A percentile compares a stretch with the other conserved stretches of the same genome.
Evolutionary conservation across 1,284 basidiomycete species (phyloP).

Genomic region (Pseudozyma sp.): DNA sequence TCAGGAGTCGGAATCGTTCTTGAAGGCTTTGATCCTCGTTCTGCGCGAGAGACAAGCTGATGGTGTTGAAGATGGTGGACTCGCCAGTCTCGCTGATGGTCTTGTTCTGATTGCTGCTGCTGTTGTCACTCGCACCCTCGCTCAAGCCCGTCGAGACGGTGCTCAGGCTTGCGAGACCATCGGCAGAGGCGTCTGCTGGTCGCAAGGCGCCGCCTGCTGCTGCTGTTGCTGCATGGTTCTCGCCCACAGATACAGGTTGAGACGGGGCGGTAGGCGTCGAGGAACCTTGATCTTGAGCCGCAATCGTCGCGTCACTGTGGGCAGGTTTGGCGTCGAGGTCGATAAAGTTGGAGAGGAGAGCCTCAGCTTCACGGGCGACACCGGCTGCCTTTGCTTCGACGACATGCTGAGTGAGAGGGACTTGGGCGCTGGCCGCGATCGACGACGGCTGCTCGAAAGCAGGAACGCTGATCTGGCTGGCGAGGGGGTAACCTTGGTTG

Average conservation of each 20-base stretch:
- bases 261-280: slow-evolving; percentile 41
- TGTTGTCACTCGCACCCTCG: slow-evolving; percentile 20
- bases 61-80: slow-evolving; percentile 29
- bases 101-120: slow-evolving; percentile 7
- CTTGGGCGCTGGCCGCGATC: slow-evolving; percentile 34
- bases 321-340: slow-evolving; percentile 47
- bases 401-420: slow-evolving; percentile 35
- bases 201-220: slow-evolving; percentile 30
- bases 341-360: slow-evolving; percentile 54
- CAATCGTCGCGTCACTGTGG: slow-evolving; percentile 46
- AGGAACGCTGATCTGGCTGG: slow-evolving; percentile 27
- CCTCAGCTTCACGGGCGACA: slow-evolving; percentile 52
- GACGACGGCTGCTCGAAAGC: slow-evolving; percentile 37
- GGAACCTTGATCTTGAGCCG: slow-evolving; percentile 49
- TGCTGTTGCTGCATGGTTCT: slow-evolving; percentile 36
- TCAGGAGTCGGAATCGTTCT: slow-evolving; percentile 37
- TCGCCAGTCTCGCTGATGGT: slow-evolving; percentile 5
- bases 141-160: slow-evolving; percentile 15
- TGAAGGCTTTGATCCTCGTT: slow-evolving; percentile 22
- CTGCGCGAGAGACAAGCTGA: slow-evolving; percentile 22
- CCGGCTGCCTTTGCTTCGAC: slow-evolving; percentile 36
- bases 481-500: slow-evolving; percentile 34
- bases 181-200: slow-evolving; percentile 38
- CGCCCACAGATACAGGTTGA: slow-evolving; percentile 46
- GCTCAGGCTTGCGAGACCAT: slow-evolving; percentile 46